Evolutionary conservation across 2,329 filamentous ascomycete genomes (phyloP).

Genomic region (Cladosporium oxysporum): DNA sequence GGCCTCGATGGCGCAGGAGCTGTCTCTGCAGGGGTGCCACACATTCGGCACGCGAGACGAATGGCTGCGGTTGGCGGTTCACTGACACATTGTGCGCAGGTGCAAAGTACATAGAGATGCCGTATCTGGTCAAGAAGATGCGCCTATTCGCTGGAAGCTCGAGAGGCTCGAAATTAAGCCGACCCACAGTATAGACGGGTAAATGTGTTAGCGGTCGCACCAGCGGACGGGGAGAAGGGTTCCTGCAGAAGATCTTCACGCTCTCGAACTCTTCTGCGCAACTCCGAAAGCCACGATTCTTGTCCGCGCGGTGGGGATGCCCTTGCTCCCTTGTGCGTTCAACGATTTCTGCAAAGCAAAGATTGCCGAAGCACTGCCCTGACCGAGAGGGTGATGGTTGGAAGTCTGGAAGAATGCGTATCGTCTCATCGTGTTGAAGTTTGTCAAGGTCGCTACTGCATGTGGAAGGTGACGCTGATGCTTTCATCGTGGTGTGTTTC

Average conservation of each 20-base stretch:
- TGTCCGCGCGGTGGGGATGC: slow-evolving; percentile 9
- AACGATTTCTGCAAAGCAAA: slow-evolving; percentile 14
- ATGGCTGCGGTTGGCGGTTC: slow-evolving; percentile 4
- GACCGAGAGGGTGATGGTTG: not conserved
- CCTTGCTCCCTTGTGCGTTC: not conserved
- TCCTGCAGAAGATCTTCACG: slow-evolving; percentile 12
- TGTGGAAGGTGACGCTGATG: not conserved
- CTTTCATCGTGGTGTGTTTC: not conserved
- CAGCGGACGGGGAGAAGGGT: slow-evolving; percentile 15
- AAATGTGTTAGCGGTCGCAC: slow-evolving; percentile 16
- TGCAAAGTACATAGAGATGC: not conserved
- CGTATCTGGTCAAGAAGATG: not conserved
- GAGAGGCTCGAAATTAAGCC: slow-evolving; percentile 11
- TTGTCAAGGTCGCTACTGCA: not conserved
- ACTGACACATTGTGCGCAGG: slow-evolving; percentile 1
- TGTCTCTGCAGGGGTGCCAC: not conserved
- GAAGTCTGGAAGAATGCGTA: not conserved
- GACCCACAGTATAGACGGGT: slow-evolving; percentile 15
- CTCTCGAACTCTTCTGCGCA: not conserved
- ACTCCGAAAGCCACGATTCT: slow-evolving; percentile 18
- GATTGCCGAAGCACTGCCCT: slow-evolving; percentile 12
- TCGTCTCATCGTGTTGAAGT: not conserved
- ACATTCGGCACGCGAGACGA: not conserved
- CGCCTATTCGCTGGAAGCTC: slow-evolving; percentile 9
- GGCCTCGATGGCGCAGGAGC: slow-evolving; percentile 9